A percentile compares a stretch with the other conserved stretches of the same genome.
These are phyloP conservation scores for Saksenaea vasiformis DNA, from an alignment of 371 early-diverging fungal species.

Conservation along the genomic window DNA sequence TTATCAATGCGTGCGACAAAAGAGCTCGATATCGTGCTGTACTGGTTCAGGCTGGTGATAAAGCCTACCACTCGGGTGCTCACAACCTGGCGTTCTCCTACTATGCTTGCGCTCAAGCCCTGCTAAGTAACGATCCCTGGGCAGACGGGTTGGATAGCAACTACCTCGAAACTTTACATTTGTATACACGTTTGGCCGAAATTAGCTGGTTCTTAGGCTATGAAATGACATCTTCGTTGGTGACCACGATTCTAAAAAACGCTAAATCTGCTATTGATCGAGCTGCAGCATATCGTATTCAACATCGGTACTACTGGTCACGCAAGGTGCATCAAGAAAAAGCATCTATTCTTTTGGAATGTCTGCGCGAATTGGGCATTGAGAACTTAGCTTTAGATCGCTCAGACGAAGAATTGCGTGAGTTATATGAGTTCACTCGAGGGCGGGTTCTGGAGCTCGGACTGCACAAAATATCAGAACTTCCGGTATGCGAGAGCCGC, in stretches of 20 bases:
- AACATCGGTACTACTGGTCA: conserved; percentile 44
- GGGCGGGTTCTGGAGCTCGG: conserved; percentile 36
- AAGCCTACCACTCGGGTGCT: conserved; percentile 47
- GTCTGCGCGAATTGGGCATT: conserved; percentile 42
- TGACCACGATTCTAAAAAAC: conserved; percentile 32
- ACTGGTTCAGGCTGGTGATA: conserved; percentile 40
- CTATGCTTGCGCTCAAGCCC: conserved; percentile 31
- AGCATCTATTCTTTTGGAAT: conserved; percentile 35
- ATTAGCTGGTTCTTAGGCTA: conserved; percentile 46
- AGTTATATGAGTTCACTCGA: conserved; percentile 31
- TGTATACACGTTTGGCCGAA: conserved; percentile 45
- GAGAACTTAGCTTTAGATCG: conserved; percentile 29
- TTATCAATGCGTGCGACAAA: conserved; percentile 68
- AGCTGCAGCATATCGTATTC: conserved; percentile 47
- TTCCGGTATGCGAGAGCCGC: conserved; percentile 39
- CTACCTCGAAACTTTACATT: conserved; percentile 44
- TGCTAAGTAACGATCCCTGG: conserved; percentile 41
- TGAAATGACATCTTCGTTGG: conserved; percentile 22
- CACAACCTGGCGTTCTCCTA: conserved; percentile 43
- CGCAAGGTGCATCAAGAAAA: conserved; percentile 31
- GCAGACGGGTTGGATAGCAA: conserved; percentile 37
- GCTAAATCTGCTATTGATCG: conserved; percentile 47
- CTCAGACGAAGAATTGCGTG: conserved; percentile 20
- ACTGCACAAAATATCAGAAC: conserved; percentile 28
- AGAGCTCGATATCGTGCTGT: conserved; percentile 37